Percentiles rank a stretch among this genome's conserved stretches.
These are phyloP conservation scores for Daedalea quercina DNA, from an alignment of 768 basidiomycete species.

Conservation along the genomic window DNA sequence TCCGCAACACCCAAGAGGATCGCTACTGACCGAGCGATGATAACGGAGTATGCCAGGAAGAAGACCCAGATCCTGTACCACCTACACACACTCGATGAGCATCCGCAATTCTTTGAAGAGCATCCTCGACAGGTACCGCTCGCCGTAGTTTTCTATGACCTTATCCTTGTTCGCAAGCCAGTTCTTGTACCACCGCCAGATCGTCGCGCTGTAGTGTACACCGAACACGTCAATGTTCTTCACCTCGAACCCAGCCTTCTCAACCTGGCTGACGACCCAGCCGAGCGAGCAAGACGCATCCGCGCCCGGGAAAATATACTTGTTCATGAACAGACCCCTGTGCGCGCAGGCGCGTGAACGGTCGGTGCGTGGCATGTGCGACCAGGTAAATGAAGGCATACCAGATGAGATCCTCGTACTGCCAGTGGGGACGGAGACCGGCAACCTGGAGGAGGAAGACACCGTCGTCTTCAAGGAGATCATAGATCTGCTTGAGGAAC, in stretches of 20 bases:
- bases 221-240: conserved; percentile 96
- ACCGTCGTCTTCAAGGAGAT: conserved; percentile 91
- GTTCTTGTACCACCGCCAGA: conserved; percentile 93
- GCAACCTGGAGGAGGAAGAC: conserved; percentile 97
- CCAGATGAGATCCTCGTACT: conserved; percentile 98
- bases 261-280: conserved; percentile 87
- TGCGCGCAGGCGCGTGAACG: neutral
- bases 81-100: conserved; percentile 14
- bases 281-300: conserved; percentile 94
- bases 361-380: neutral
- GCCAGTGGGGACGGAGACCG: conserved; percentile 92
- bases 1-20: neutral
- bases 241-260: conserved; percentile 91
- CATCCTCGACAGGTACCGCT: conserved; percentile 33
- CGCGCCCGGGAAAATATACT: conserved; percentile 97
- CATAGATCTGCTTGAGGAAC: conserved; percentile 89
- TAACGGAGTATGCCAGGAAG: conserved; percentile 93
- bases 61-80: conserved; percentile 96
- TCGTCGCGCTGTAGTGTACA: conserved; percentile 92
- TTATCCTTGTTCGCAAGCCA: conserved; percentile 93
- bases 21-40: conserved; percentile 58
- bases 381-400: conserved; percentile 21
- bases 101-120: too few relatives aligned
- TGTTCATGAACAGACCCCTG: conserved; percentile 96
- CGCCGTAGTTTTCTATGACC: conserved; percentile 84